Percentiles rank a stretch among this genome's conserved stretches.
These are phyloP conservation scores for Lathyrus tuberosus DNA, from an alignment of 306 rosid genomes.

Conservation along the genomic window DNA sequence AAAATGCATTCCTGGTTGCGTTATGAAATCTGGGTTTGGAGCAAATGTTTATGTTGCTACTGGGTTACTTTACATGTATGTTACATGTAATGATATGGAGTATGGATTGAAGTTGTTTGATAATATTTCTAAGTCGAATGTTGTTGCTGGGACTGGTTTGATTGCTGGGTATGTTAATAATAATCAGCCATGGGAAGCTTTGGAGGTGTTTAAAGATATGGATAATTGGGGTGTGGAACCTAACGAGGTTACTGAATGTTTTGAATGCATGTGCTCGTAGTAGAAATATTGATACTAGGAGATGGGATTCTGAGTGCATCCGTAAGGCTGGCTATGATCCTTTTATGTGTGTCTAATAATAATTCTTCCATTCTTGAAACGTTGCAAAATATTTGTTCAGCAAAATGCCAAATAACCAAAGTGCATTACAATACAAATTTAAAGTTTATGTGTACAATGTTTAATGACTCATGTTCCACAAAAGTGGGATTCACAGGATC, in stretches of 20 bases:
- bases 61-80: constrained; percentile 66
- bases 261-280: constrained; percentile 70
- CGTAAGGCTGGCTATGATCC: constrained; percentile 70
- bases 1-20: constrained; percentile 56
- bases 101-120: constrained; percentile 64
- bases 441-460: no score
- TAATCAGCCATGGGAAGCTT: constrained; percentile 43
- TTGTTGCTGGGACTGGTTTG: constrained; percentile 83
- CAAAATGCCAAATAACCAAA: constrained; percentile 68
- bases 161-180: constrained; percentile 61
- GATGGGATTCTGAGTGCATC: constrained; percentile 48
- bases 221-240: constrained; percentile 53
- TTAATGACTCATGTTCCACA: no score
- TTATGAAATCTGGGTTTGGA: constrained; percentile 68
- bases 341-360: constrained; percentile 31
- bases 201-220: constrained; percentile 61
- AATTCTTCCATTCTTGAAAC: constrained; percentile 66
- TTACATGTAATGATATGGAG: constrained; percentile 47
- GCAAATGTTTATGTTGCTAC: constrained; percentile 56
- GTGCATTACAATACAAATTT: no score
- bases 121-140: constrained; percentile 64
- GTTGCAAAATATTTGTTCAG: constrained; percentile 62
- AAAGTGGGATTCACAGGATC: no score
- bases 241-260: constrained; percentile 73
- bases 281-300: constrained; percentile 63